Evolutionary conservation across 441 rosid species (phyloP).

Genomic region (Corymbia calophylla): DNA sequence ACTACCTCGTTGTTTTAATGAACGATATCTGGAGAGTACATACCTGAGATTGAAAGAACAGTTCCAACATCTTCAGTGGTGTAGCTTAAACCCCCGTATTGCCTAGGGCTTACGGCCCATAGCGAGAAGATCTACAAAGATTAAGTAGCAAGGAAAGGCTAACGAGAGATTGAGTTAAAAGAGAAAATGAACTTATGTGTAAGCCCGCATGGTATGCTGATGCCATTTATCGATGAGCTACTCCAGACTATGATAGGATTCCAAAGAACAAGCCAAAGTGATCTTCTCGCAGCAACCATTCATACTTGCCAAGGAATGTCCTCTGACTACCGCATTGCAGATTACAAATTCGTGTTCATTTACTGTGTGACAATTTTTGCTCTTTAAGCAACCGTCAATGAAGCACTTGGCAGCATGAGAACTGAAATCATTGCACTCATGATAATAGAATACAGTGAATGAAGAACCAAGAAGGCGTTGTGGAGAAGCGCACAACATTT

Average conservation of each 20-base stretch:
- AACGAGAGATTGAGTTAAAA: not conserved
- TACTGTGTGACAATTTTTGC: not conserved
- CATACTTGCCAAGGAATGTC: not conserved
- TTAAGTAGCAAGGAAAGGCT: not conserved
- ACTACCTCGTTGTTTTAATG: not conserved
- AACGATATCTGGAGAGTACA: not conserved
- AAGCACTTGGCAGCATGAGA: not conserved
- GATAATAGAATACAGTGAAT: not conserved
- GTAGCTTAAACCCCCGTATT: slow-evolving; percentile 67
- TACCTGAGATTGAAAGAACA: slow-evolving; percentile 77
- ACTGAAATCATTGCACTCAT: not conserved
- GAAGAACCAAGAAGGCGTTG: not conserved
- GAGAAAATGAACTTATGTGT: not conserved
- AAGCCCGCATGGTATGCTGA: not conserved
- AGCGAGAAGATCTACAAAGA: slow-evolving; percentile 60
- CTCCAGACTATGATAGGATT: not conserved
- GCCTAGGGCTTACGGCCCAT: slow-evolving; percentile 85
- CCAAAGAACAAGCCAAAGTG: not conserved
- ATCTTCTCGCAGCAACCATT: not conserved
- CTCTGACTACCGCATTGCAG: not conserved
- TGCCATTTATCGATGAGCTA: not conserved
- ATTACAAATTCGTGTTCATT: not conserved
- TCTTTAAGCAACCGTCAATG: not conserved
- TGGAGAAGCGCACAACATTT: not conserved
- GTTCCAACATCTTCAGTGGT: slow-evolving; percentile 63